phyloP scores from a whole-genome alignment of 2,329 filamentous ascomycete species.

The Colletotrichum limetticola region DNA sequence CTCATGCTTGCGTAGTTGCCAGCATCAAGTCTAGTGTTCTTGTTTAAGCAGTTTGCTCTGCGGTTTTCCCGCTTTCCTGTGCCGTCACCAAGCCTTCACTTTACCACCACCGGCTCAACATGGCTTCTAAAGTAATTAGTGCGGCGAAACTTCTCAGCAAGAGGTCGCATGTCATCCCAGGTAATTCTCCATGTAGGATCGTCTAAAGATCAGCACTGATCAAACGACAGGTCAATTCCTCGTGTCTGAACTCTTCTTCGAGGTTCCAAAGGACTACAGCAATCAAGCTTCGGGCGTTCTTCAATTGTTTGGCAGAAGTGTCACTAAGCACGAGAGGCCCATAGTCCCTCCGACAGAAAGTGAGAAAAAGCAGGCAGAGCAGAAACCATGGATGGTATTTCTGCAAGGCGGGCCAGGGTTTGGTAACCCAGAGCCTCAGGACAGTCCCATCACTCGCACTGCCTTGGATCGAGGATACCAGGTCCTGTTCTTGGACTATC shows the following conservation, averaged over 20 bases:
- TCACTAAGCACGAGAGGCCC: slow-evolving; percentile 72
- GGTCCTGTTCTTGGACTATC: slow-evolving; percentile 87
- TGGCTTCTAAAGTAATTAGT: slow-evolving; percentile 40
- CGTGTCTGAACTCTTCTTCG: slow-evolving; percentile 86
- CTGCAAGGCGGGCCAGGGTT: slow-evolving; percentile 89
- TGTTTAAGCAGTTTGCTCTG: neutral
- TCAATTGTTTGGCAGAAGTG: slow-evolving; percentile 81
- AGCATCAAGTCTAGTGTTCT: neutral
- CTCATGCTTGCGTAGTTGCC: neutral
- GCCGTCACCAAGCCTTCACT: neutral
- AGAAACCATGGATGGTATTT: slow-evolving; percentile 74
- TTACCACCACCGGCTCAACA: neutral
- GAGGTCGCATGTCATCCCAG: slow-evolving; percentile 54
- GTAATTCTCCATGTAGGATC: neutral
- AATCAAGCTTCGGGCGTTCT: slow-evolving; percentile 70
- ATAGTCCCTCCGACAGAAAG: slow-evolving; percentile 58
- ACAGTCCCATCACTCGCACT: slow-evolving; percentile 75
- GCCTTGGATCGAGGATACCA: slow-evolving; percentile 86
- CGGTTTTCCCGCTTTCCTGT: neutral
- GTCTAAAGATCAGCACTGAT: neutral
- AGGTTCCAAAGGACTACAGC: slow-evolving; percentile 83
- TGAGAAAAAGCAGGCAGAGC: slow-evolving; percentile 45
- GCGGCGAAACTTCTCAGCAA: slow-evolving; percentile 53
- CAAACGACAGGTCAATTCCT: slow-evolving; percentile 71
- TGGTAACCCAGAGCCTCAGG: slow-evolving; percentile 79